Base-by-base conservation (phyloP, 257 asterid species). In the Verbena officinalis region DNA sequence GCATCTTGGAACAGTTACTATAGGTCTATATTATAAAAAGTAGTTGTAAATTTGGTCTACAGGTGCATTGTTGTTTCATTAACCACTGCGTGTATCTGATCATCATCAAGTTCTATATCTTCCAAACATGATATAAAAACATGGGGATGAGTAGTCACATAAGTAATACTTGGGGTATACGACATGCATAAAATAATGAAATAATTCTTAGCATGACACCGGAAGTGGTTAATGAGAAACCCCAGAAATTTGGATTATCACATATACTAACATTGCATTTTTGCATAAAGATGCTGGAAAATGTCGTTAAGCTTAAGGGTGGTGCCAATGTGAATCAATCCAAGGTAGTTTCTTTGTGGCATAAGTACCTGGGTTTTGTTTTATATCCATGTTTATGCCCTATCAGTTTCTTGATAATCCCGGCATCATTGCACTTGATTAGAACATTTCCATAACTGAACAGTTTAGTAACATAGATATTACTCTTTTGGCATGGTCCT, bases 71-170 rank as follows among this genome's bases (percentile, higher is more conserved):
- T 22, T 12, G 5, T 22, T 38, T n/a, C 7, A 1, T 30, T 3
- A 12, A 21, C 21, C 53, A n/a, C n/a, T n/a, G n/a, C n/a, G n/a
- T n/a, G n/a, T 22, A 60, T 15, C 16, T n/a, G 66, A 60, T 60
- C 64, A 57, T 19, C 10, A n/a, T 11, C 36, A 14, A 59, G 38
- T 59, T 21, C 52, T 20, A 6, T 40, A 59, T 12, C 52, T 21
- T 40, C 30, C 4, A 38, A 39, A 59, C 20, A 2, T 27, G 39
- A 39, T 59, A 59, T 20, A 5, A n/a, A 59, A 59, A 22, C 13
- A 56, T 16, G 48, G 4, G 45, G 11, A 33, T 55, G 45, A 55
- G 45, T 31, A 15, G 44, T 55, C 46, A 33, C 14, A 40, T 40
- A 33, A 55, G 27, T 33, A n/a, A 39, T 55, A 17, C 17, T n/a